A percentile compares a stretch with the other conserved stretches of the same genome.
Evolutionary conservation across 2,329 filamentous ascomycete genomes (phyloP).

Genomic region (Gnomoniopsis sp.): DNA sequence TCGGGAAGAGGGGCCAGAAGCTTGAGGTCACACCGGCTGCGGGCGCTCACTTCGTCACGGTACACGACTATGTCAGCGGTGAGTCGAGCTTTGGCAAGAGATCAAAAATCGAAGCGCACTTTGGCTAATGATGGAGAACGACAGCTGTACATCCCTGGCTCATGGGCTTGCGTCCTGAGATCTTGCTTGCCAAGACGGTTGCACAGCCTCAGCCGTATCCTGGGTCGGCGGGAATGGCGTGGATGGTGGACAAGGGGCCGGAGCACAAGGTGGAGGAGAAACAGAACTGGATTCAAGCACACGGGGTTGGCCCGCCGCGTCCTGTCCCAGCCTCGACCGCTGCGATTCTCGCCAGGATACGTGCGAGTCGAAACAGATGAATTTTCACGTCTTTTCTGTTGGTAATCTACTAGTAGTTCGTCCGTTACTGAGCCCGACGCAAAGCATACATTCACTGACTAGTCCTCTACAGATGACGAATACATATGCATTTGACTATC

Average conservation of each 20-base stretch:
- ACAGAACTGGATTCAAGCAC: conserved; percentile 10
- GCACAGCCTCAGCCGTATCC: conserved; percentile 5
- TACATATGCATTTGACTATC: too few relatives aligned
- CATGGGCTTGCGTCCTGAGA: conserved; percentile 19
- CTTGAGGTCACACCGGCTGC: conserved; percentile 22
- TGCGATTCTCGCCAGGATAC: conserved; percentile 1
- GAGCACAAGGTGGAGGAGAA: conserved; percentile 12
- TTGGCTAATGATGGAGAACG: conserved; percentile 9
- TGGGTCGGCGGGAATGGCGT: conserved; percentile 3
- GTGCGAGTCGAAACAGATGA: conserved; percentile 4
- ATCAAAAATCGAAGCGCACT: not conserved
- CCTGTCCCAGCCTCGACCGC: not conserved
- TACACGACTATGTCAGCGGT: conserved; percentile 25
- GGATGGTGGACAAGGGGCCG: conserved; percentile 15
- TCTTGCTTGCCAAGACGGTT: conserved; percentile 20
- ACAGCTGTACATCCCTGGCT: conserved; percentile 27
- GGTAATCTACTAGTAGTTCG: conserved; percentile 1
- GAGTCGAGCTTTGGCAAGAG: conserved; percentile 8
- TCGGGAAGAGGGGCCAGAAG: conserved; percentile 19
- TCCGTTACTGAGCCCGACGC: too few relatives aligned
- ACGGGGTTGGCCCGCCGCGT: conserved; percentile 2
- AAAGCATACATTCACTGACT: too few relatives aligned
- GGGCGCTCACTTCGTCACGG: conserved; percentile 23
- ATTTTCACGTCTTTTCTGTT: not conserved
- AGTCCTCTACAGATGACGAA: too few relatives aligned